Evolutionary conservation across 495 filamentous ascomycete species (phyloP).

Genomic region (Recurvomyces mirabilis): DNA sequence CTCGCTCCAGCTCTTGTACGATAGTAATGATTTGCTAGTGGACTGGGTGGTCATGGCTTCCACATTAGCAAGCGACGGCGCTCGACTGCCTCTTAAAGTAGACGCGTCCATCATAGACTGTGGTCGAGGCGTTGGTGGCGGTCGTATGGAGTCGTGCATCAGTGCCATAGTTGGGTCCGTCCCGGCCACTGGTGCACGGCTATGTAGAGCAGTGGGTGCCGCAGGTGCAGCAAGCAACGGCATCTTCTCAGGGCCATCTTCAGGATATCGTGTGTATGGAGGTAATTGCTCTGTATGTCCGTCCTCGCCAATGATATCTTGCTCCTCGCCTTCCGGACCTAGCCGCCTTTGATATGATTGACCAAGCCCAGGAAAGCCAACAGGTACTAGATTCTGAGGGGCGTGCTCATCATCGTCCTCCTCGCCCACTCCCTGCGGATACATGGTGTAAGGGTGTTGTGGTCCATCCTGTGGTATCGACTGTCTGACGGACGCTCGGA

Average conservation of each 20-base stretch:
- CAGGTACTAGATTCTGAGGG: slow-evolving; percentile 39
- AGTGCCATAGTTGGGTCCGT: slow-evolving; percentile 18
- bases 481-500: slow-evolving; percentile 1
- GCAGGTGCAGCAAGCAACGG: slow-evolving; percentile 6
- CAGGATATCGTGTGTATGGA: slow-evolving; percentile 74
- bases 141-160: slow-evolving; percentile 13
- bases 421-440: slow-evolving; percentile 63
- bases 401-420: slow-evolving; percentile 35
- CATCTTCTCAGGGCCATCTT: slow-evolving; percentile 31
- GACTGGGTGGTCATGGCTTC: neutral
- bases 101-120: slow-evolving; percentile 21
- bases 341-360: slow-evolving; percentile 56
- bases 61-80: slow-evolving; percentile 1
- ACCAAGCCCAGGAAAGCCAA: slow-evolving; percentile 61
- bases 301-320: slow-evolving; percentile 77
- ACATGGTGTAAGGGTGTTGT: slow-evolving; percentile 81
- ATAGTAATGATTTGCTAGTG: neutral
- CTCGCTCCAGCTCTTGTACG: slow-evolving; percentile 26
- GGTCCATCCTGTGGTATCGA: slow-evolving; percentile 37
- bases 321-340: slow-evolving; percentile 76
- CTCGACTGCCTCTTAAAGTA: neutral
- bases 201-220: slow-evolving; percentile 15
- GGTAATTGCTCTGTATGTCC: slow-evolving; percentile 85
- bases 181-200: slow-evolving; percentile 16
- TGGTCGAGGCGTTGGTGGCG: slow-evolving; percentile 7